phyloP scores from a whole-genome alignment of 768 basidiomycete genomes.

The Tulasnella sp. region DNA sequence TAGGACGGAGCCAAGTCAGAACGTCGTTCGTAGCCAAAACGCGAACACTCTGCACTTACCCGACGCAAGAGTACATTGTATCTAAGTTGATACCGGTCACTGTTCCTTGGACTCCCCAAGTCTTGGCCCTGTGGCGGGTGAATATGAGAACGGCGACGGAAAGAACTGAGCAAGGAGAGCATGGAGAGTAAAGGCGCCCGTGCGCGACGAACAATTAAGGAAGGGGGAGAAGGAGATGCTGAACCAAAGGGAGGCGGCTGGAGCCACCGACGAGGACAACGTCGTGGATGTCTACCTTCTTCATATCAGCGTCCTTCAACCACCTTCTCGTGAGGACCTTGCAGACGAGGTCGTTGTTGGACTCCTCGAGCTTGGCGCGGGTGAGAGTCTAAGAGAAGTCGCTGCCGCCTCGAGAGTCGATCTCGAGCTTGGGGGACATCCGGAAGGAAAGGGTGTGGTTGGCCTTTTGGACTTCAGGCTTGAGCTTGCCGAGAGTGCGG shows the following conservation, averaged over 20 bases:
- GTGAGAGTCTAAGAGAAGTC: slow-evolving; percentile 97
- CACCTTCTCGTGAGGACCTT: slow-evolving; percentile 99
- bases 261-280: slow-evolving; percentile 94
- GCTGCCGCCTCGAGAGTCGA: slow-evolving; percentile 90
- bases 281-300: slow-evolving; percentile 95
- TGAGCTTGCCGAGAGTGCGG: slow-evolving; percentile 81
- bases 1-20: slow-evolving; percentile 73
- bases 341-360: slow-evolving; percentile 98
- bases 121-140: slow-evolving; percentile 87
- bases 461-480: slow-evolving; percentile 88
- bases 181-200: slow-evolving; percentile 99
- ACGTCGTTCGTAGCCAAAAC: not conserved
- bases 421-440: slow-evolving; percentile 85
- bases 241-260: slow-evolving; percentile 98
- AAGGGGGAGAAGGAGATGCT: slow-evolving; percentile 93
- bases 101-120: slow-evolving; percentile 98
- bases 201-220: slow-evolving; percentile 93
- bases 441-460: slow-evolving; percentile 90
- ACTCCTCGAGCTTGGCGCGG: slow-evolving; percentile 96
- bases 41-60: slow-evolving; percentile 49
- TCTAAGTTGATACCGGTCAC: slow-evolving; percentile 99
- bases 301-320: slow-evolving; percentile 92
- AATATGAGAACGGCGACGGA: slow-evolving; percentile 92
- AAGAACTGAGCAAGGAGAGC: slow-evolving; percentile 97
- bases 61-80: slow-evolving; percentile 97